phyloP scores from a whole-genome alignment of 202 grass and related monocot genomes.

The Thinopyrum obtusiflorum region DNA sequence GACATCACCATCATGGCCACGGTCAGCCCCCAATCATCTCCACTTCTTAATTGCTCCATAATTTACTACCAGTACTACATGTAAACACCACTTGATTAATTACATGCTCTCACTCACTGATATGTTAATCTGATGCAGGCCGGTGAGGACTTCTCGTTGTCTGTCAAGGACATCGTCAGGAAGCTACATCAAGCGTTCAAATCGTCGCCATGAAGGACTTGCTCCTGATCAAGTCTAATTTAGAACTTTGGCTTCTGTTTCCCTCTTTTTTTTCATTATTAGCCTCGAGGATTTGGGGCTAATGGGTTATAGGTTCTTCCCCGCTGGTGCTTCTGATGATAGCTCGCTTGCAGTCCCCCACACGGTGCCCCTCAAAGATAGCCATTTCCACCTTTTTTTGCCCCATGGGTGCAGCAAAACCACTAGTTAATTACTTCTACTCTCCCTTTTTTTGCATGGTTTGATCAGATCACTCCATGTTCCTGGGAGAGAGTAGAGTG shows the following conservation, averaged over 20 bases:
- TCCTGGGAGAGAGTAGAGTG: slow-evolving; percentile 46
- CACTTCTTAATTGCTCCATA: neutral
- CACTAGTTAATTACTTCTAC: slow-evolving; percentile 22
- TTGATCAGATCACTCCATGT: slow-evolving; percentile 58
- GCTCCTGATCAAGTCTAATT: slow-evolving; percentile 40
- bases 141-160: slow-evolving; percentile 73
- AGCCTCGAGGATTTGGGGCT: slow-evolving; percentile 30
- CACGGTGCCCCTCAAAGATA: slow-evolving; percentile 48
- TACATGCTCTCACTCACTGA: neutral
- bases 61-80: slow-evolving; percentile 1
- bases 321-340: slow-evolving; percentile 37
- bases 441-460: slow-evolving; percentile 71
- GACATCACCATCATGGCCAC: slow-evolving; percentile 92
- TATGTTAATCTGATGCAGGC: slow-evolving; percentile 53
- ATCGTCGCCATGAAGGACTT: slow-evolving; percentile 46
- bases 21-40: slow-evolving; percentile 36
- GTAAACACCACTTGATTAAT: neutral
- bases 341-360: slow-evolving; percentile 41
- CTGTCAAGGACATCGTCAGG: slow-evolving; percentile 86
- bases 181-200: slow-evolving; percentile 77
- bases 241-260: slow-evolving; percentile 27
- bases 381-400: slow-evolving; percentile 77
- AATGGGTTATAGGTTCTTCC: slow-evolving; percentile 47
- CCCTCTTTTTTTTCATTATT: slow-evolving; percentile 42
- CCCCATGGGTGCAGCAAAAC: slow-evolving; percentile 47